Percentiles rank a stretch among this genome's conserved stretches.
Conservation (phyloP, 163 green algal species). For the Chloromonas sp. region DNA sequence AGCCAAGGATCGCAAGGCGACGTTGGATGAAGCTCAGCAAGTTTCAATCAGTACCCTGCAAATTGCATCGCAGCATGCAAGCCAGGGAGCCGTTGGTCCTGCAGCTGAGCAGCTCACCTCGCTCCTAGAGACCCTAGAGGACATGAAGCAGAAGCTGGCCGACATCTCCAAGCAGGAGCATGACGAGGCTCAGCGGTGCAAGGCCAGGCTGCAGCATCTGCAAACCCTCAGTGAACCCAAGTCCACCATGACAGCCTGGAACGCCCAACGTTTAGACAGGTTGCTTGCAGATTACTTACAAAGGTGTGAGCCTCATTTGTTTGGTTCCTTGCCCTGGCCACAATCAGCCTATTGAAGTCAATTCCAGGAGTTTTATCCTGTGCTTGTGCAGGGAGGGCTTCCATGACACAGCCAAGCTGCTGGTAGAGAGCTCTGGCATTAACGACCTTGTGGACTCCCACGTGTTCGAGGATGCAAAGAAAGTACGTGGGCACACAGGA, state of each 20-base stretch:
- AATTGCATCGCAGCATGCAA: conserved; percentile 4
- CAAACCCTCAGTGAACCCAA: conserved; percentile 26
- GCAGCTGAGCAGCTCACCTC: conserved; percentile 12
- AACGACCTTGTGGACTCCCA: conserved; percentile 72
- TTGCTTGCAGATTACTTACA: conserved; percentile 73
- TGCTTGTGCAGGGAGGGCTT: conserved; percentile 30
- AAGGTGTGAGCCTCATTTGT: conserved; percentile 22
- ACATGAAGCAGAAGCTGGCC: conserved; percentile 63
- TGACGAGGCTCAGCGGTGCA: conserved; percentile 23
- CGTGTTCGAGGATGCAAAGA: conserved; percentile 55
- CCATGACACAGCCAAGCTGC: conserved; percentile 24
- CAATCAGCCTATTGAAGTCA: too few relatives aligned
- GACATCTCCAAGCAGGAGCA: conserved; percentile 20
- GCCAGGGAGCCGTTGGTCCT: not conserved
- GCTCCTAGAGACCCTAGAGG: conserved; percentile 38
- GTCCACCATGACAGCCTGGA: conserved; percentile 54
- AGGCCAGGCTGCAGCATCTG: conserved; percentile 61
- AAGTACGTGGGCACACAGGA: not conserved
- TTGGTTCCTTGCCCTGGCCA: not conserved
- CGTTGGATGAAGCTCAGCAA: conserved; percentile 54
- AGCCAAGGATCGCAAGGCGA: conserved; percentile 66
- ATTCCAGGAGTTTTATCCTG: too few relatives aligned
- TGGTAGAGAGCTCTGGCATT: conserved; percentile 14
- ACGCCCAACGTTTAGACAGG: conserved; percentile 51
- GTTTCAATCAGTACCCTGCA: not conserved